phyloP scores from a whole-genome alignment of 148 eudicot genomes.

The Cornus controversa region DNA sequence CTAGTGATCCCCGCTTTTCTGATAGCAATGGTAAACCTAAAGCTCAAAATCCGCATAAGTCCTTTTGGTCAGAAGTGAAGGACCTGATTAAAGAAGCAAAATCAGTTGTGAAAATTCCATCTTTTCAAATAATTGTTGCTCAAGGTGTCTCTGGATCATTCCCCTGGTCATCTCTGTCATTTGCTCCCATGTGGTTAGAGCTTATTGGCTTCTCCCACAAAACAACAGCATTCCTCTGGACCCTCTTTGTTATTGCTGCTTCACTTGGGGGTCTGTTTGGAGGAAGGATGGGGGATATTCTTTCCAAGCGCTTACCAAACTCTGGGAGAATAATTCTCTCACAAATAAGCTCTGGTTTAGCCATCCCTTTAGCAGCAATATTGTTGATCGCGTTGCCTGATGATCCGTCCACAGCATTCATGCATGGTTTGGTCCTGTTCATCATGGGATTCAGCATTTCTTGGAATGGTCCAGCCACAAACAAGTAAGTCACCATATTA shows the following conservation, averaged over 20 bases:
- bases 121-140: conserved; percentile 78
- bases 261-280: conserved; percentile 78
- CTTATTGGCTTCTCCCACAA: conserved; percentile 85
- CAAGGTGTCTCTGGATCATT: conserved; percentile 88
- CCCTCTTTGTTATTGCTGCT: conserved; percentile 49
- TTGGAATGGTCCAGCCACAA: conserved; percentile 85
- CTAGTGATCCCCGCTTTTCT: conserved; percentile 61
- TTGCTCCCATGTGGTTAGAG: conserved; percentile 89
- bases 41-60: conserved; percentile 14
- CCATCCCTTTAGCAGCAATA: conserved; percentile 76
- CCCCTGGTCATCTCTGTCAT: conserved; percentile 82
- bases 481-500: conserved; percentile 45
- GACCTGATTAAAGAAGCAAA: conserved; percentile 61
- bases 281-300: conserved; percentile 79
- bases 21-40: conserved; percentile 19
- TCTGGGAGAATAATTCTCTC: conserved; percentile 76
- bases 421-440: conserved; percentile 61
- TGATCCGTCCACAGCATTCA: conserved; percentile 51
- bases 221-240: conserved; percentile 65
- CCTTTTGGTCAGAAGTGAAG: conserved; percentile 50
- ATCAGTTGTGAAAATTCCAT: conserved; percentile 57
- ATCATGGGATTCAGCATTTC: conserved; percentile 67
- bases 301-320: conserved; percentile 58
- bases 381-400: conserved; percentile 62
- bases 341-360: conserved; percentile 83